These are phyloP conservation scores for Laetiporus sulphureus DNA, from an alignment of 1,284 basidiomycete genomes.

Conservation along the genomic window DNA sequence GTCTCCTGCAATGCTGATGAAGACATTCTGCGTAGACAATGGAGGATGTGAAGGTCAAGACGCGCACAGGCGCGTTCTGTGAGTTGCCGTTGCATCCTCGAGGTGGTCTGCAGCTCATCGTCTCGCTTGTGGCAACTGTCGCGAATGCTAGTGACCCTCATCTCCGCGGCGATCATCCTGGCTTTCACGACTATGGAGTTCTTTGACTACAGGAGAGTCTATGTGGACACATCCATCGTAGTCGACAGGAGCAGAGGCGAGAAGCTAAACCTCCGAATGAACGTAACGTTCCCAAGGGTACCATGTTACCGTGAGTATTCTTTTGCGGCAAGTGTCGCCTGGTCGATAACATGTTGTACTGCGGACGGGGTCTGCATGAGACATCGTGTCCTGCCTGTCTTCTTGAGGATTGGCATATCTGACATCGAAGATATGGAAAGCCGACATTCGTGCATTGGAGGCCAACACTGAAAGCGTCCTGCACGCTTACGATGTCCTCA, in stretches of 20 bases:
- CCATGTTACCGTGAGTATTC: slow-evolving; percentile 86
- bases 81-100: slow-evolving; percentile 27
- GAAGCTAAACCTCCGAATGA: slow-evolving; percentile 87
- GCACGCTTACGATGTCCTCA: no score
- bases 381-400: no score
- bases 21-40: slow-evolving; percentile 75
- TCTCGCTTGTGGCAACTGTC: neutral
- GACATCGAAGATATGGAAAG: no score
- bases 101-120: neutral
- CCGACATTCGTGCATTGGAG: no score
- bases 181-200: slow-evolving; percentile 92
- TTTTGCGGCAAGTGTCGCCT: no score
- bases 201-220: slow-evolving; percentile 87
- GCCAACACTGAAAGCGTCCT: no score
- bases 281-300: slow-evolving; percentile 93
- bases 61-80: slow-evolving; percentile 88
- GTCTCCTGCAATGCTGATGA: slow-evolving; percentile 9
- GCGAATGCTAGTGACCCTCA: slow-evolving; percentile 72
- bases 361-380: no score
- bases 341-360: no score
- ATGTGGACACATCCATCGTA: slow-evolving; percentile 82
- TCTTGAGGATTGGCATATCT: no score
- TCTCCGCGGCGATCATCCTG: slow-evolving; percentile 89
- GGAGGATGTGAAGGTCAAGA: slow-evolving; percentile 98
- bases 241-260: slow-evolving; percentile 95